Percentiles rank a stretch among this genome's conserved stretches.
phyloP scores from a whole-genome alignment of 257 asterid species.

The Verbascum thapsus region DNA sequence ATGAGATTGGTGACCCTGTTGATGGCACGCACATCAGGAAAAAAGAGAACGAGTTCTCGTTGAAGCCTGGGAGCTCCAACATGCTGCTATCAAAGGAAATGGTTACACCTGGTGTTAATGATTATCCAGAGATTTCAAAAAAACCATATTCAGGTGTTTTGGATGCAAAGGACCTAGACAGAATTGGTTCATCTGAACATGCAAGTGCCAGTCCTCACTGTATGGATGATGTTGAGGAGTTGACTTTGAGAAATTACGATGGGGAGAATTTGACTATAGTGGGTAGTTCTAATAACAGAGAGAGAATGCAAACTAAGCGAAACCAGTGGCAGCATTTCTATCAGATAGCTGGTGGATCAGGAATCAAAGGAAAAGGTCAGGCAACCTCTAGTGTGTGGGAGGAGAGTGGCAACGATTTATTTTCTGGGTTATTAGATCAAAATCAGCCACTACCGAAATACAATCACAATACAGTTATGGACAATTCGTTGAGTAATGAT shows the following conservation, averaged over 20 bases:
- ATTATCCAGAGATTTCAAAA: constrained; percentile 41
- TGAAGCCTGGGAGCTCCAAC: constrained; percentile 59
- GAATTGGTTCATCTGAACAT: constrained; percentile 81
- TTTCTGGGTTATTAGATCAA: constrained; percentile 54
- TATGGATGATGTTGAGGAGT: constrained; percentile 68
- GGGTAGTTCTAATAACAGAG: constrained; percentile 59
- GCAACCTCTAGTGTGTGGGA: constrained; percentile 52
- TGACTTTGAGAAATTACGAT: constrained; percentile 66
- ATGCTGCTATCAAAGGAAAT: constrained; percentile 63
- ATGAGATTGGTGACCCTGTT: constrained; percentile 47
- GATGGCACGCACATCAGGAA: constrained; percentile 45
- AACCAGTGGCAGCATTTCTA: constrained; percentile 69
- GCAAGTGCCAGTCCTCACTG: constrained; percentile 87
- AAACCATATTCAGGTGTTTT: constrained; percentile 45
- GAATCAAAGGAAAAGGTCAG: constrained; percentile 58
- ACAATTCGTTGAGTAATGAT: constrained; percentile 39
- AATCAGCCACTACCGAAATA: constrained; percentile 35
- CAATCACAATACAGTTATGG: constrained; percentile 33
- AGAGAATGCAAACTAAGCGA: constrained; percentile 48
- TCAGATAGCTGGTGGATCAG: constrained; percentile 64
- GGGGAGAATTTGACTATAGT: constrained; percentile 58
- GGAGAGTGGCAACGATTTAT: constrained; percentile 48
- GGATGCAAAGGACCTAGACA: constrained; percentile 57
- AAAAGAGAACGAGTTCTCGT: constrained; percentile 53
- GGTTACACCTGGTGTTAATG: constrained; percentile 57